Base-by-base conservation (phyloP, 306 rosid species). In the Amphicarpaea edgeworthii region DNA sequence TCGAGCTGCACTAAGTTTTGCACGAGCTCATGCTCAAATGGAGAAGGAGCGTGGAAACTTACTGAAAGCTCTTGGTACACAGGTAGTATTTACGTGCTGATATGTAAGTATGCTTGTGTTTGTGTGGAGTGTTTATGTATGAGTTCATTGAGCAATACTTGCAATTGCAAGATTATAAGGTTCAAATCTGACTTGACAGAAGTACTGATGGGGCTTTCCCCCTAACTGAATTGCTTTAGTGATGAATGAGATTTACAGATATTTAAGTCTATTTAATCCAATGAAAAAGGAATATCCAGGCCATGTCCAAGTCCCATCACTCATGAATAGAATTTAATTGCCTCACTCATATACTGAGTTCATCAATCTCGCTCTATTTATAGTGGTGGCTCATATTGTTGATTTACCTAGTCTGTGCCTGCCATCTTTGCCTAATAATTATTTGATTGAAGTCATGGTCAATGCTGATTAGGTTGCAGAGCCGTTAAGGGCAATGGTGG, bases 51-150 rank as follows among this genome's bases (percentile, higher is more conserved):
- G 83, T 23, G 98, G 96, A 23, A 91, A 84, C 84, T 71, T 94
- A 80, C 86, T 94, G 75, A 94, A 91, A 89, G 90, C 94, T 77
- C 91, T 94, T 82, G 98, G 98, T 40, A 90, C 97, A 67, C 96
- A 91, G 97, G 98, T 94, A 53, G 3, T 47, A 28, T 30, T 34
- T 68, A 3, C 24, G 1, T 75, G 7, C 28, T 30, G 8, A 14
- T 47, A 34, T 15, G 72, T 17, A 16, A 16, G 10, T 42, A n/a
- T 75, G 60, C 43, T 49, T 65, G 9, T 20, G 32, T 65, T 6
- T 20, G 32, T 40, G 74, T 49, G 24, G 79, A 30, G 24, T 37
- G 16, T 61, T 60, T 24, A 42, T 68, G 65, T 45, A 30, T 67
- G 46, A 30, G 70, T 59, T 73, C 63, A 20, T 46, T 26, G 37